Conservation (phyloP, 768 basidiomycete genomes). For the Tylopilus subfusipes region DNA sequence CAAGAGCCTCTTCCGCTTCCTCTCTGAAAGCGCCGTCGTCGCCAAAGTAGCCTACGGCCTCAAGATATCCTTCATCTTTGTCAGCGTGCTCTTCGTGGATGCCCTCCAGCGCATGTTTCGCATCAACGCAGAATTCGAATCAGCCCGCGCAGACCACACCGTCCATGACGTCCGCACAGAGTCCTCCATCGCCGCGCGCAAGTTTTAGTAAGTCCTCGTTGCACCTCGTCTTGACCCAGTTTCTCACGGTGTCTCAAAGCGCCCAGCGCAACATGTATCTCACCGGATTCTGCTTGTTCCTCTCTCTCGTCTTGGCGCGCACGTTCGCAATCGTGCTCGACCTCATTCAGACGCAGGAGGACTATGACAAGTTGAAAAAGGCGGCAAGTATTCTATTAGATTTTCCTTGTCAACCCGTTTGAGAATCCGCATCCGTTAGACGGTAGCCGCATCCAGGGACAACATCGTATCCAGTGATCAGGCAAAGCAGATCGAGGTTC, state of each 20-base stretch:
- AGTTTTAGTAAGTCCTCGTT: conserved; percentile 72
- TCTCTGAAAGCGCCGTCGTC: conserved; percentile 63
- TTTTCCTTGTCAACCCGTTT: background rate
- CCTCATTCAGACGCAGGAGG: conserved; percentile 85
- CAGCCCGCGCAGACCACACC: conserved; percentile 54
- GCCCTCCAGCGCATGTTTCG: conserved; percentile 92
- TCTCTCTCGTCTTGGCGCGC: conserved; percentile 90
- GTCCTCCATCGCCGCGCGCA: conserved; percentile 85
- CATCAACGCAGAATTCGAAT: conserved; percentile 65
- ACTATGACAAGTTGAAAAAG: conserved; percentile 80
- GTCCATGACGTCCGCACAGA: conserved; percentile 68
- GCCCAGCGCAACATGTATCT: conserved; percentile 90
- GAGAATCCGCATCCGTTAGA: conserved; percentile 22
- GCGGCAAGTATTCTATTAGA: conserved; percentile 27
- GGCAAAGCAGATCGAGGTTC: conserved; percentile 50
- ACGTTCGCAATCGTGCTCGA: conserved; percentile 92
- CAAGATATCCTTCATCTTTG: conserved; percentile 94
- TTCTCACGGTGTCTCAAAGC: conserved; percentile 34
- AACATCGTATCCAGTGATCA: conserved; percentile 22
- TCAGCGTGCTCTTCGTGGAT: conserved; percentile 84
- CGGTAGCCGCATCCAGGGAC: conserved; percentile 32
- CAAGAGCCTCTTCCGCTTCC: conserved; percentile 68
- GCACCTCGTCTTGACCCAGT: too few relatives aligned
- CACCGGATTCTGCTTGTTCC: conserved; percentile 91
- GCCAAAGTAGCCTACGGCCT: conserved; percentile 88